Base-by-base conservation (phyloP, 495 filamentous ascomycete species). In the Penicillium flavigenum region DNA sequence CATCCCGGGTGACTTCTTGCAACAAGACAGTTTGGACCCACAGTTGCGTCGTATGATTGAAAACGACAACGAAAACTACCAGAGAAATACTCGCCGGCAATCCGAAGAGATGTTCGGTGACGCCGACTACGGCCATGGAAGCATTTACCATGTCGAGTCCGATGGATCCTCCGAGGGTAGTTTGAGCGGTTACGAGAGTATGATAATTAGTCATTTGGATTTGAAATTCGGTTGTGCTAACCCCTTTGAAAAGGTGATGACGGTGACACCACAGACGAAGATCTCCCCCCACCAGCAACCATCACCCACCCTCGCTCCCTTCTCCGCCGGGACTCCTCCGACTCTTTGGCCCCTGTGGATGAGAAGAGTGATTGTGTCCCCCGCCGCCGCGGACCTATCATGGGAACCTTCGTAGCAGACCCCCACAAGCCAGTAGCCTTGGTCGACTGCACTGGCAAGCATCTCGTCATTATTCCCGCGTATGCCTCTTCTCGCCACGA, bases 261-360 rank as follows among this genome's bases (percentile, higher is more conserved):
- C 74, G 89, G 89, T 52, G 89, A 91, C 61, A 92, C 90, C 38
- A 93, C 89, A 61, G 90, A 93, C 63, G 90, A 93, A 75, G 89
- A 92, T 52, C 75, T 86, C 6, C 84, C 84, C 47, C 82, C 80
- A 22, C 77, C 79, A 16, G 77, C 76, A 27, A 81, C 75, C 27
- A 80, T 81, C 47, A 80, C 77, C 17, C 78, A 79, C 48, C 80
- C 81, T 41, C 74, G 79, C 51, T 83, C 81, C 47, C 78, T 86
- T 22, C 76, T 86, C 42, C 82, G 78, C 45, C 78, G 79, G 19
- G 76, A 78, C 29, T 81, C 81, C 2, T 75, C 72, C 63, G 70
- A 77, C 67, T 77, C 85, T 1, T 39, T 78, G 47, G 69, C 66
- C 38, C 63, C 72, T 12, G 58, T 71, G n/a, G 79, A 85, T 38